Base-by-base conservation (phyloP, 1,284 basidiomycete species). In the Puccinia triticina region DNA sequence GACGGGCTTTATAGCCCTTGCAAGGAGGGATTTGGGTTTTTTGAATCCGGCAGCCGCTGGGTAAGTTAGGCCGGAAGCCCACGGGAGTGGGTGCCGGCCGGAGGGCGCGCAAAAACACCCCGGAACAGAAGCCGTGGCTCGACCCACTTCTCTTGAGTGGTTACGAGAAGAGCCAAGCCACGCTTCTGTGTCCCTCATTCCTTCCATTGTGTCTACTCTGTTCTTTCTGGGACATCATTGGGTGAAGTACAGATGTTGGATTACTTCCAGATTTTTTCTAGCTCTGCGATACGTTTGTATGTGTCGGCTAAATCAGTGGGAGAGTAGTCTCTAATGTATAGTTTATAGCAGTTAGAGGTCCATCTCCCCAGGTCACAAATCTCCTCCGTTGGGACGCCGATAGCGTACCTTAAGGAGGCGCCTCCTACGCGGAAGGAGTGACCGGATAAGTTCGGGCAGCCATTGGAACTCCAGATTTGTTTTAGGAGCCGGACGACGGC, bases 361-460 rank as follows among this genome's bases (percentile, higher is more conserved):
- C 73, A 75, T 4, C 73, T 4, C 23, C 73, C 73, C 2, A 75
- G 32, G 1, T 10, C 18, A n/a, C 46, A 50, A 43, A 75, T 75
- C 8, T 37, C 73, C 10, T 34, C 26, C 7, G 23, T 21, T 0
- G 32, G 29, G 0, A 75, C 21, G 3, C 71, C 71, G 10, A 73
- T 7, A 1, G 71, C 71, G 4, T 32, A 16, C 37, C 50, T 4
- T 14, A 75, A 32, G 23, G 50, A 75, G 11, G 73, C 73, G 5
- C 72, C 72, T 74, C 72, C 72, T 18, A 74, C 72, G 26, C 64
- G 64, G 46, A 74, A 74, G 21, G 64, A 75, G 43, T 75, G 73
- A 8, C 73, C 73, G 0, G 73, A 23, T n/a, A 75, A 37, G 32
- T 34, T 32, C 29, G 40, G n/a, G 16, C 2, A 40, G 11, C 64